Base-by-base conservation (phyloP, 1,284 basidiomycete genomes). In the Pterula multifida region DNA sequence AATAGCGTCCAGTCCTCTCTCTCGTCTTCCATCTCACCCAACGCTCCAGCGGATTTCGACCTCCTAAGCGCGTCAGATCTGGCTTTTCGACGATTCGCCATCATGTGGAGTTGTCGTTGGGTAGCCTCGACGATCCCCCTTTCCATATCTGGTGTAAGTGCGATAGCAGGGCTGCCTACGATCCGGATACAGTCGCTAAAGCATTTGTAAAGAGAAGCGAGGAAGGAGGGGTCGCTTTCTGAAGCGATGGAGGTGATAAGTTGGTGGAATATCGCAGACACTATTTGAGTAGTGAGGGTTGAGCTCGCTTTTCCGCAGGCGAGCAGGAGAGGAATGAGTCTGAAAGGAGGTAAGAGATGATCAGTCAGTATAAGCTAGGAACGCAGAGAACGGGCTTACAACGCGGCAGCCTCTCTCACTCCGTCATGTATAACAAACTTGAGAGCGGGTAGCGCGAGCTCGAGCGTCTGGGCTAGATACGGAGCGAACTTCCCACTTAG, bases 361-460 rank as follows among this genome's bases (percentile, higher is more conserved):
- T 48, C 19, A 21, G 21, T 22, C 39, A 49, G 13, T 24, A 19
- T 24, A 44, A 50, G n/a, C n/a, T n/a, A n/a, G n/a, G n/a, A n/a
- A n/a, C n/a, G n/a, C n/a, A n/a, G n/a, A 26, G 25, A 44, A 19
- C 1, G 42, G 11, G 36, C 19, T 54, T 57, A 87, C 84, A 85
- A 71, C 0, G 82, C 80, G 55, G 76, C 79, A 0, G 85, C 86
- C 60, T 91, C 89, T 25, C 86, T 64, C 0, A 92, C 88, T 1
- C 85, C 85, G 52, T 91, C 87, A 53, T 90, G 87, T 64, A 88
- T 85, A 56, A 79, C 79, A 56, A 87, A 90, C 36, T 75, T 67
- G 49, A 92, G 61, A 0, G 77, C 78, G 0, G 83, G 85, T 1
- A 92, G 63, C 2, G 81, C 76, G 17, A 90, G 72, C 60, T 86